phyloP scores from a whole-genome alignment of 2,329 filamentous ascomycete species.

The Aureobasidium melanogenum region DNA sequence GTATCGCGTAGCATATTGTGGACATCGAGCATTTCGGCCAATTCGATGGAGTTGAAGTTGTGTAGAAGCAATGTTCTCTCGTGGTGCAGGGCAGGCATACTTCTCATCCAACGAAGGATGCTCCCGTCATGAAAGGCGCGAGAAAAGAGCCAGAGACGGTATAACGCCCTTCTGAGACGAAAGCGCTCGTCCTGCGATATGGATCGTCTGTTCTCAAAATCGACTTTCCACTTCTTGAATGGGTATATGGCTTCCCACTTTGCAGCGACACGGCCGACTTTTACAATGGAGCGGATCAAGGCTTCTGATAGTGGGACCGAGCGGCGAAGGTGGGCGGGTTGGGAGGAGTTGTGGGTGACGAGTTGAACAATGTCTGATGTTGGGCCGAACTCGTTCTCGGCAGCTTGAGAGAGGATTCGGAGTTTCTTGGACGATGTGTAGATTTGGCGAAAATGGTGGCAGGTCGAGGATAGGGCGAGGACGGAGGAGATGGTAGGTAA shows the following conservation, averaged over 20 bases:
- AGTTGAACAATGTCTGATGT: slow-evolving; percentile 50
- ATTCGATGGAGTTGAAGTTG: slow-evolving; percentile 47
- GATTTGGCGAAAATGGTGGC: slow-evolving; percentile 45
- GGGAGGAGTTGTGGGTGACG: slow-evolving; percentile 51
- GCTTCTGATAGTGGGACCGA: slow-evolving; percentile 45
- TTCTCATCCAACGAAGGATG: slow-evolving; percentile 43
- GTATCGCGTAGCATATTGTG: slow-evolving; percentile 47
- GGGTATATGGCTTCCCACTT: slow-evolving; percentile 55
- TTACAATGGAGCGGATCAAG: slow-evolving; percentile 47
- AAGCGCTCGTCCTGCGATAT: slow-evolving; percentile 42
- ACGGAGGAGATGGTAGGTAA: slow-evolving; percentile 45
- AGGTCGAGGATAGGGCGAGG: slow-evolving; percentile 46
- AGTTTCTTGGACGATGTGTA: slow-evolving; percentile 46
- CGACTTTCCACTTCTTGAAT: slow-evolving; percentile 53
- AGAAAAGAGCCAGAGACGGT: slow-evolving; percentile 52
- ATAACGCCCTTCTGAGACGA: slow-evolving; percentile 47
- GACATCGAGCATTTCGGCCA: slow-evolving; percentile 52
- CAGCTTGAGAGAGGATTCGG: slow-evolving; percentile 43
- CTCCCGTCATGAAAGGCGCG: slow-evolving; percentile 48
- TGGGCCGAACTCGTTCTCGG: slow-evolving; percentile 50
- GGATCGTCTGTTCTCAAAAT: slow-evolving; percentile 47
- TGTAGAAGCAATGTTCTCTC: slow-evolving; percentile 50
- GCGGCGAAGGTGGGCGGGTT: slow-evolving; percentile 47
- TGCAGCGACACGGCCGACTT: slow-evolving; percentile 45
- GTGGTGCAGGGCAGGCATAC: slow-evolving; percentile 35